Conservation (phyloP, 225 moss, liverwort and hornwort species). For the Polytrichum commune region DNA sequence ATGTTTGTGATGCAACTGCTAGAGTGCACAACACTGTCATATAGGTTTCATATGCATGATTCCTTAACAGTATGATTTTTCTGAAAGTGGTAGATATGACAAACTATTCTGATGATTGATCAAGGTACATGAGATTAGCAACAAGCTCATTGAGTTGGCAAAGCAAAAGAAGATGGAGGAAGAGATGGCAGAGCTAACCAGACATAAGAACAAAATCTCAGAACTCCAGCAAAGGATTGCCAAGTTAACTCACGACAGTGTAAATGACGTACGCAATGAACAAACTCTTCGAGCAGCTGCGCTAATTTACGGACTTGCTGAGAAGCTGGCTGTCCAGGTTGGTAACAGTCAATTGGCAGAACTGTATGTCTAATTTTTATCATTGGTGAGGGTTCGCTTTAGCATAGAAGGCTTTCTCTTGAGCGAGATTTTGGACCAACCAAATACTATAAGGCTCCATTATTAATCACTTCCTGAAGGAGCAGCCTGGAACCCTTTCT, state of each 20-base stretch:
- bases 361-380: too few relatives aligned
- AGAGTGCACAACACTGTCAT: too few relatives aligned
- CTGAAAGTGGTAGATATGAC: not conserved
- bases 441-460: too few relatives aligned
- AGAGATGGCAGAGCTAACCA: slow-evolving; percentile 53
- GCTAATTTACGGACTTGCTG: slow-evolving; percentile 48
- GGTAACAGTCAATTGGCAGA: slow-evolving; percentile 5
- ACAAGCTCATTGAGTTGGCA: slow-evolving; percentile 51
- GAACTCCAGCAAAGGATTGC: slow-evolving; percentile 63
- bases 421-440: too few relatives aligned
- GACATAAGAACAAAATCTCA: slow-evolving; percentile 59
- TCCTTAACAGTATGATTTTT: too few relatives aligned
- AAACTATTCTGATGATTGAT: not conserved
- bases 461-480: too few relatives aligned
- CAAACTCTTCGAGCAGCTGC: slow-evolving; percentile 48
- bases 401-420: too few relatives aligned
- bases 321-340: slow-evolving; percentile 70
- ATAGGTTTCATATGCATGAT: too few relatives aligned
- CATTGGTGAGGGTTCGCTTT: too few relatives aligned
- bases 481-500: too few relatives aligned
- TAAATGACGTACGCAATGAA: slow-evolving; percentile 28
- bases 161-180: slow-evolving; percentile 55
- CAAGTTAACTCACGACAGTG: slow-evolving; percentile 34
- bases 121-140: slow-evolving; percentile 57
- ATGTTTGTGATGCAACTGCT: not conserved